These are phyloP conservation scores for Pseudocercospora ulei DNA, from an alignment of 2,329 filamentous ascomycete species.

Conservation along the genomic window DNA sequence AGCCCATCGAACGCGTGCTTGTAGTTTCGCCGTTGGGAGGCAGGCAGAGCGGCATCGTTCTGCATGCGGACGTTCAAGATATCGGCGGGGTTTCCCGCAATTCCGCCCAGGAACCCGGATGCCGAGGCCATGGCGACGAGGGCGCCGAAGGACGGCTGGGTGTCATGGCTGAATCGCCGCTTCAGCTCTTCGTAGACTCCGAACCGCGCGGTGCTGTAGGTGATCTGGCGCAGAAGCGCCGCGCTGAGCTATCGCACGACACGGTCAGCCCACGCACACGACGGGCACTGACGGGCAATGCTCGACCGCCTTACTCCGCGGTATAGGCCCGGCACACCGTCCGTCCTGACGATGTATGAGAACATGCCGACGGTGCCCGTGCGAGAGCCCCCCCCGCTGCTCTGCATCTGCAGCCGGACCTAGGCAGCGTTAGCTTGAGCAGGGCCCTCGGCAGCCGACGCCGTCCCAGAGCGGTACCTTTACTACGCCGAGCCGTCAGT, in stretches of 20 bases:
- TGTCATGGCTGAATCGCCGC: conserved; percentile 49
- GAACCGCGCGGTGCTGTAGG: conserved; percentile 93
- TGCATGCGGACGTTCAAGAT: conserved; percentile 98
- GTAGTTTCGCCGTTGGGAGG: conserved; percentile 71
- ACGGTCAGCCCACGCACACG: conserved; percentile 5
- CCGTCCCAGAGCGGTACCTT: conserved; percentile 35
- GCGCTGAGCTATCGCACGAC: conserved; percentile 57
- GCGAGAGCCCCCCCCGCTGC: conserved; percentile 56
- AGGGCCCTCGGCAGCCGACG: neutral
- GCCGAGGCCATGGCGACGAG: conserved; percentile 72
- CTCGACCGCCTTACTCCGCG: conserved; percentile 51
- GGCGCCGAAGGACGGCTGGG: conserved; percentile 54
- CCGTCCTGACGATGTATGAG: conserved; percentile 62
- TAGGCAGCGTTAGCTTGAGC: conserved; percentile 34
- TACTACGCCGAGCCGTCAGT: conserved; percentile 35
- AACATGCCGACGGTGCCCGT: conserved; percentile 81
- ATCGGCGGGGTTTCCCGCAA: conserved; percentile 89
- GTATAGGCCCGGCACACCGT: conserved; percentile 76
- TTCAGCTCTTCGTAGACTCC: conserved; percentile 95
- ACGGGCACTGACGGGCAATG: neutral
- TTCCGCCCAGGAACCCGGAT: conserved; percentile 78
- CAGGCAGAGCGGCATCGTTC: conserved; percentile 70
- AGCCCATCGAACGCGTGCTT: conserved; percentile 79
- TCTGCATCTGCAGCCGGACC: conserved; percentile 82
- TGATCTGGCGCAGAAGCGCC: conserved; percentile 79